Evolutionary conservation across 2,329 filamentous ascomycete genomes (phyloP).

Genomic region (Calonectria hawksworthii): DNA sequence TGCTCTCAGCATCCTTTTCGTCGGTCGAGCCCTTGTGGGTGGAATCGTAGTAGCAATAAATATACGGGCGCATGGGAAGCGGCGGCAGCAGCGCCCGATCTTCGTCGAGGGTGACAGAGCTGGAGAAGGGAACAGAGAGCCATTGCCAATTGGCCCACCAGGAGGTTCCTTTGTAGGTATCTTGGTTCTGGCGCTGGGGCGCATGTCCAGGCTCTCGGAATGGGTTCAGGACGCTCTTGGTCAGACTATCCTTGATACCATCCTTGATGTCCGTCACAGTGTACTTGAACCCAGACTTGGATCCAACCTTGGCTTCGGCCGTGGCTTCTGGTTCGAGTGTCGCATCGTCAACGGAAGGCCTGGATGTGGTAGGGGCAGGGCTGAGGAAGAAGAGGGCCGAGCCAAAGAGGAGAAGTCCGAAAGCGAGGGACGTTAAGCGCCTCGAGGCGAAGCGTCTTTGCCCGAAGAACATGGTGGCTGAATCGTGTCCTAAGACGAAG

Average conservation of each 20-base stretch:
- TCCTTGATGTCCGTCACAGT: conserved; percentile 60
- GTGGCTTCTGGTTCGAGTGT: conserved; percentile 1
- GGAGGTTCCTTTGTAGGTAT: conserved; percentile 80
- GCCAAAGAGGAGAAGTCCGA: conserved; percentile 66
- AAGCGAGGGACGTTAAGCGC: conserved; percentile 66
- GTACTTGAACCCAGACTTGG: conserved; percentile 51
- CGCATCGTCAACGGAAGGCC: conserved; percentile 62
- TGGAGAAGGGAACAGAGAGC: conserved; percentile 88
- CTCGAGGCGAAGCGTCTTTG: conserved; percentile 66
- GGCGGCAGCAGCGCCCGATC: conserved; percentile 87
- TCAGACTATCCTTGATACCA: conserved; percentile 52
- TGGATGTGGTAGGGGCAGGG: conserved; percentile 63
- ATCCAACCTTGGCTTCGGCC: conserved; percentile 56
- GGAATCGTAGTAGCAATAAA: conserved; percentile 94
- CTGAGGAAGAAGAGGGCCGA: conserved; percentile 66
- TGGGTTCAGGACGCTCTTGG: conserved; percentile 70
- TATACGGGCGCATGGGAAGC: conserved; percentile 75
- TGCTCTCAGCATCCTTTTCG: conserved; percentile 79
- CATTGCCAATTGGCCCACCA: conserved; percentile 95
- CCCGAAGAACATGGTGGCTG: conserved; percentile 56
- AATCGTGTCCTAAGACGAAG: not conserved
- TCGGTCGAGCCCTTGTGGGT: conserved; percentile 73
- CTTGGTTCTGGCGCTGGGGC: conserved; percentile 82
- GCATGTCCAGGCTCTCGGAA: conserved; percentile 80
- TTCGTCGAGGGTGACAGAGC: conserved; percentile 83